Evolutionary conservation across 768 basidiomycete genomes (phyloP).

Genomic region (Asterophora parasitica): DNA sequence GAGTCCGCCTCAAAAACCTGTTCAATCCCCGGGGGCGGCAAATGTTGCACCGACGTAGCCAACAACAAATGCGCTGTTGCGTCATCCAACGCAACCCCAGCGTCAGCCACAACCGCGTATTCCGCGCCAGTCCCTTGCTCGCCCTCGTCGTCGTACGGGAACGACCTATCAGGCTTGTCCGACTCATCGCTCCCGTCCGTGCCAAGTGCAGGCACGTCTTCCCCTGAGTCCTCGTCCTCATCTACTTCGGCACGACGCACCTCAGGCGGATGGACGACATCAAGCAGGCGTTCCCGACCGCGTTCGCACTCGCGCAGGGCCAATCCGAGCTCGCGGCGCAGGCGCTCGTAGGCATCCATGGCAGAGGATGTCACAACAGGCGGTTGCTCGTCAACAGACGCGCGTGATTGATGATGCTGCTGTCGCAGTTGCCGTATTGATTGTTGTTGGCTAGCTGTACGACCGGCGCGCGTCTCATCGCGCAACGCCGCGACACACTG

Average conservation of each 20-base stretch:
- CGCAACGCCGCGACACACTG: constrained; percentile 57
- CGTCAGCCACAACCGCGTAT: constrained; percentile 24
- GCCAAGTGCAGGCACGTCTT: constrained; percentile 48
- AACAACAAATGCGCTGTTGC: constrained; percentile 51
- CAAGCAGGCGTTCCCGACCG: constrained; percentile 59
- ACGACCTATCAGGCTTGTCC: constrained; percentile 43
- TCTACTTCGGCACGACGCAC: constrained; percentile 24
- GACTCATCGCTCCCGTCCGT: constrained; percentile 53
- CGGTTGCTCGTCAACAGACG: constrained; percentile 12
- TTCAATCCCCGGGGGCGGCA: constrained; percentile 66
- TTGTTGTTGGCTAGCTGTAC: constrained; percentile 1
- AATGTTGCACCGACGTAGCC: constrained; percentile 43
- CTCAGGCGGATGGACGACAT: constrained; percentile 46
- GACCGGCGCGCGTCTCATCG: constrained; percentile 27
- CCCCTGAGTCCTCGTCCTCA: constrained; percentile 37
- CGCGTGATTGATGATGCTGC: constrained; percentile 18
- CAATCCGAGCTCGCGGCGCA: constrained; percentile 71
- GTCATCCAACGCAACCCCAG: constrained; percentile 40
- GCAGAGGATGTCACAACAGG: constrained; percentile 33
- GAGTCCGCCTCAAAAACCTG: constrained; percentile 81
- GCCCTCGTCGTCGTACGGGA: constrained; percentile 30
- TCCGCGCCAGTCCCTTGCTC: constrained; percentile 10
- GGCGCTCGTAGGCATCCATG: constrained; percentile 66
- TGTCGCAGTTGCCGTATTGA: constrained; percentile 10
- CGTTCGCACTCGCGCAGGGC: constrained; percentile 82